Base-by-base conservation (phyloP, 441 rosid species). In the Erysimum pusillum region DNA sequence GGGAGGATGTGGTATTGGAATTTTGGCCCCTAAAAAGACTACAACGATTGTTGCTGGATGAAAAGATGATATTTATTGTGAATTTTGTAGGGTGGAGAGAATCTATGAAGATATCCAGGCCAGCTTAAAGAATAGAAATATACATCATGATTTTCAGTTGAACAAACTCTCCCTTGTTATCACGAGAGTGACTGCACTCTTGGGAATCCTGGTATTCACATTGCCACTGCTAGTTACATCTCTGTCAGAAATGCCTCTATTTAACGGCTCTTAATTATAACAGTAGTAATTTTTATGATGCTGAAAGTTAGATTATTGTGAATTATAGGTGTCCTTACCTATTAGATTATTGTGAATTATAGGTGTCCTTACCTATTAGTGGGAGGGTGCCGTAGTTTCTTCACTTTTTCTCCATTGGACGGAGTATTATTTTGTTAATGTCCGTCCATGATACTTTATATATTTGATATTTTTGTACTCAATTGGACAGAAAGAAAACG, bases 1-100 rank as follows among this genome's bases (percentile, higher is more conserved):
- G 99, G 98, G 83, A 87, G 83, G 91, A 83, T 76, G 87, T 96
- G 99, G 99, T 96, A 82, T 73, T 85, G 81, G 59, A 32, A 63
- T 69, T 54, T 63, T 25, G 67, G 67, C 62, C 65, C 39, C 39
- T 70, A 39, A 63, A 49, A 25, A 60, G 52, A 28, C 72, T 79
- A 9, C 58, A 51, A 61, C 68, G 61, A 61, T 63, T 59, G 56
- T 75, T 28, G 32, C 28, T 61, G 65, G 57, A 53, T 51, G 54
- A 38, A 51, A 35, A 61, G 77, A 56, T 79, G 49, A 76, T 66
- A 18, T 78, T 32, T 72, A 32, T 45, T 77, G 75, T 71, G 71
- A 76, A 81, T 67, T 68, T 60, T 82, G 69, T 83, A 96, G 99
- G 99, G 98, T 91, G 88, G 98, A 90, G 76, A 88, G 85, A 77